Conservation (phyloP, 2,329 filamentous ascomycete species). For the Cladosporium sp. region DNA sequence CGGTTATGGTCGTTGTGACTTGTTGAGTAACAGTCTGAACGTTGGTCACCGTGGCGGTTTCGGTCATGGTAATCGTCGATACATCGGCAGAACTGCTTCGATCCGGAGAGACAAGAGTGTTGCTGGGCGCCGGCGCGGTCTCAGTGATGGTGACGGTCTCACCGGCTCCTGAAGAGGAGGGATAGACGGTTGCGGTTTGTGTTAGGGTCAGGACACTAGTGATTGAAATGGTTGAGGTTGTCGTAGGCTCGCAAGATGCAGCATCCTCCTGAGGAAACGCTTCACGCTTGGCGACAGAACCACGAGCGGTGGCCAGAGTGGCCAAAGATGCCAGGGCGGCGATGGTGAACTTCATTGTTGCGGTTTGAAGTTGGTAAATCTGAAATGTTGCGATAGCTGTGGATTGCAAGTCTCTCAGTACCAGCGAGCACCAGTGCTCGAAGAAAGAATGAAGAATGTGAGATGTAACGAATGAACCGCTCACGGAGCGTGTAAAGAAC, state of each 20-base stretch:
- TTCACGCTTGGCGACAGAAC: slow-evolving; percentile 44
- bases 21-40: slow-evolving; percentile 8
- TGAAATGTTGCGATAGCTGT: slow-evolving; percentile 7
- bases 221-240: slow-evolving; percentile 9
- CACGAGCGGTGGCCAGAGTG: slow-evolving; percentile 48
- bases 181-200: slow-evolving; percentile 5
- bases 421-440: slow-evolving; percentile 23
- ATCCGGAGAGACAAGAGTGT: neutral
- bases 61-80: slow-evolving; percentile 16
- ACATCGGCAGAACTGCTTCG: neutral
- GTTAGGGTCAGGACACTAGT: slow-evolving; percentile 7
- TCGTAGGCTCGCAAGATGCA: slow-evolving; percentile 9
- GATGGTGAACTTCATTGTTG: slow-evolving; percentile 35
- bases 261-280: slow-evolving; percentile 12
- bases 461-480: slow-evolving; percentile 24
- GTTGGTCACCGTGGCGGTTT: slow-evolving; percentile 17
- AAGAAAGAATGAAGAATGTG: slow-evolving; percentile 16
- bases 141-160: slow-evolving; percentile 16
- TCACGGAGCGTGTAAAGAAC: slow-evolving; percentile 28
- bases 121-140: slow-evolving; percentile 9
- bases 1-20: neutral
- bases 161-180: neutral
- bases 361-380: slow-evolving; percentile 12
- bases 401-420: slow-evolving; percentile 10
- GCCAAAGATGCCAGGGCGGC: slow-evolving; percentile 41